Evolutionary conservation across 371 early-diverging fungal genomes (phyloP).

Genomic region (Actinomortierella ambigua): DNA sequence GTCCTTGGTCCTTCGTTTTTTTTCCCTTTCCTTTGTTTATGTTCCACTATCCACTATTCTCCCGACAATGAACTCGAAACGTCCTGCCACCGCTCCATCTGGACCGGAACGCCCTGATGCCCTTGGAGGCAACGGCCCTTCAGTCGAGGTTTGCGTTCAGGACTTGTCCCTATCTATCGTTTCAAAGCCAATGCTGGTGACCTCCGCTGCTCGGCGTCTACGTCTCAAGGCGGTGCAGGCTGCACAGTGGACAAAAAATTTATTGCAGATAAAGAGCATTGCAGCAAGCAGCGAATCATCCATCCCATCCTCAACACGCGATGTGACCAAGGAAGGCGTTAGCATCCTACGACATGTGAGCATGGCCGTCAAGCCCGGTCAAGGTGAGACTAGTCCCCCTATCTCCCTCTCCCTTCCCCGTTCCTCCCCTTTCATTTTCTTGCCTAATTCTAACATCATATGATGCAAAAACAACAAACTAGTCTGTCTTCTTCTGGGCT

Average conservation of each 20-base stretch:
- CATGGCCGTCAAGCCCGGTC: not conserved
- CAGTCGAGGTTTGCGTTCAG: not conserved
- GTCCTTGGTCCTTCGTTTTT: no score
- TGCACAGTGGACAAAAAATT: not conserved
- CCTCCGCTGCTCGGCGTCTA: not conserved
- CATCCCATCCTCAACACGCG: not conserved
- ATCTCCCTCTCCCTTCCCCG: no score
- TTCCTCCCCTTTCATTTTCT: not conserved
- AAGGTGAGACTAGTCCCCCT: not conserved
- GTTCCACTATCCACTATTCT: not conserved
- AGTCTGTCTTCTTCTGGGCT: slow-evolving; percentile 27
- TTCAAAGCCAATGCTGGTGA: not conserved
- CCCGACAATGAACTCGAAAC: not conserved
- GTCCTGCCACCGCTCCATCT: not conserved
- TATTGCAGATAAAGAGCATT: not conserved
- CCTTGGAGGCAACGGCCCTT: not conserved
- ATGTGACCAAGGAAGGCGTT: not conserved
- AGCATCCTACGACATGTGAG: slow-evolving; percentile 3
- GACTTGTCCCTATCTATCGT: not conserved
- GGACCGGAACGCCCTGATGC: not conserved
- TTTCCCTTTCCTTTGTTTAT: not conserved
- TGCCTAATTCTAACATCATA: not conserved
- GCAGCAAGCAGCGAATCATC: not conserved
- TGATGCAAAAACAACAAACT: no score
- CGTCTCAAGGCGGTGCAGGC: not conserved